A percentile compares a stretch with the other conserved stretches of the same genome.
Evolutionary conservation across 257 asterid genomes (phyloP).

Genomic region (Leonotis leonurus): DNA sequence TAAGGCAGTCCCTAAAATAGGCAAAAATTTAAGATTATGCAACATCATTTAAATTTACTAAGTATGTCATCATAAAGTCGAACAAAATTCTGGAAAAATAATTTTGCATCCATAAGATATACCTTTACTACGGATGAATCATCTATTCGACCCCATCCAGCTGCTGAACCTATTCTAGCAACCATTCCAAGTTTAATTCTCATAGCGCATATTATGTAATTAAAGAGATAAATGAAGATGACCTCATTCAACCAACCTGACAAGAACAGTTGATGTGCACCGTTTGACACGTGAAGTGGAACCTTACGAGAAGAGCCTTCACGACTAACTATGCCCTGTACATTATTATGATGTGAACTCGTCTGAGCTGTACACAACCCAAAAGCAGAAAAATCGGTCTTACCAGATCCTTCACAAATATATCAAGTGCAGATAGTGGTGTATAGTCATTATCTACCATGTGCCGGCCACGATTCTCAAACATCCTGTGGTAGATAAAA

Average conservation of each 20-base stretch:
- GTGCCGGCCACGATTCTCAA: slow-evolving; percentile 96
- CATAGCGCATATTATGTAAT: too few relatives aligned
- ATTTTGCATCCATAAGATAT: slow-evolving; percentile 16
- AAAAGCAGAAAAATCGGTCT: slow-evolving; percentile 20
- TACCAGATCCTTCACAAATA: slow-evolving; percentile 98
- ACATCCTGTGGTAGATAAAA: slow-evolving; percentile 69
- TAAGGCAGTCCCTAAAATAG: too few relatives aligned
- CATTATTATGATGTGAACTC: slow-evolving; percentile 12
- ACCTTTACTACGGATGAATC: slow-evolving; percentile 98
- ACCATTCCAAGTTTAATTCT: slow-evolving; percentile 11
- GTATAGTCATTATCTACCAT: slow-evolving; percentile 94
- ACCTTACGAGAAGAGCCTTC: slow-evolving; percentile 70
- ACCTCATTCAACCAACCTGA: slow-evolving; percentile 45
- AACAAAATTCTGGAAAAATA: not conserved
- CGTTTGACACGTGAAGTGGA: slow-evolving; percentile 79
- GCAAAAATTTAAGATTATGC: too few relatives aligned
- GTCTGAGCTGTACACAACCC: slow-evolving; percentile 8
- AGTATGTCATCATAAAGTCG: too few relatives aligned
- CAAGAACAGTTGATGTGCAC: slow-evolving; percentile 84
- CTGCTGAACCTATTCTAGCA: slow-evolving; percentile 80
- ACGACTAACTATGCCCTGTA: slow-evolving; percentile 92
- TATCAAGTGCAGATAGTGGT: slow-evolving; percentile 93
- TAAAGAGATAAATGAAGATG: slow-evolving; percentile 1
- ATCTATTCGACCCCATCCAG: slow-evolving; percentile 98
- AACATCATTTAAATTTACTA: too few relatives aligned